Percentiles rank a stretch among this genome's conserved stretches.
phyloP scores from a whole-genome alignment of 495 filamentous ascomycete genomes.

The Penicillium turbatum region DNA sequence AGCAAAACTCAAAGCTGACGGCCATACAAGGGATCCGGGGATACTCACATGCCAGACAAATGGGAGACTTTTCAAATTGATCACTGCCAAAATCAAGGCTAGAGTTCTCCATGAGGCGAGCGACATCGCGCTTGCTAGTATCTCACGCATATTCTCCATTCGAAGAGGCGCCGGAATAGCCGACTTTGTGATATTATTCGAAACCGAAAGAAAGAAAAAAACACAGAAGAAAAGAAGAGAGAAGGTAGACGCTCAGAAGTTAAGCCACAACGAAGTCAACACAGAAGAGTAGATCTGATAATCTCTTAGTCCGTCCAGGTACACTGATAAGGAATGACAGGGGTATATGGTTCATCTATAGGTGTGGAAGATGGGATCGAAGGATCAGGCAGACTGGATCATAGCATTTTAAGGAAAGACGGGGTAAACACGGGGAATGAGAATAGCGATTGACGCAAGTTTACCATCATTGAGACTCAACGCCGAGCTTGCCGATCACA shows the following conservation, averaged over 20 bases:
- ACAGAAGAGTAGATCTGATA: background rate
- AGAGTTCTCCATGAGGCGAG: constrained; percentile 50
- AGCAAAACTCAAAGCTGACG: background rate
- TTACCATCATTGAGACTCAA: background rate
- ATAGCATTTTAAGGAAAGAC: constrained; percentile 1
- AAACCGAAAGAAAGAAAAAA: background rate
- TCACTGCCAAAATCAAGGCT: constrained; percentile 49
- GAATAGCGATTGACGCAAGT: background rate
- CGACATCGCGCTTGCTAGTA: constrained; percentile 21
- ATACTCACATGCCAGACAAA: constrained; percentile 61
- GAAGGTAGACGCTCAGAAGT: background rate
- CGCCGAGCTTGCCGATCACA: constrained; percentile 12
- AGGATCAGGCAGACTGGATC: background rate
- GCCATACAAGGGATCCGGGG: background rate
- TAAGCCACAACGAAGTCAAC: background rate
- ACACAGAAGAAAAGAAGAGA: background rate
- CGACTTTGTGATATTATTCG: background rate
- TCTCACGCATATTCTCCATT: constrained; percentile 23
- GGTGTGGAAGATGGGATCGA: background rate
- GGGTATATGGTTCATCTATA: constrained; percentile 6
- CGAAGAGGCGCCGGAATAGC: constrained; percentile 1
- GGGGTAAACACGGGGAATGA: background rate
- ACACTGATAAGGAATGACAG: constrained; percentile 6
- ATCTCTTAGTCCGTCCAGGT: background rate
- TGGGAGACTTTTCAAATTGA: constrained; percentile 60